These are phyloP conservation scores for Pyrenophora seminiperda DNA, from an alignment of 2,329 filamentous ascomycete genomes.

Conservation along the genomic window DNA sequence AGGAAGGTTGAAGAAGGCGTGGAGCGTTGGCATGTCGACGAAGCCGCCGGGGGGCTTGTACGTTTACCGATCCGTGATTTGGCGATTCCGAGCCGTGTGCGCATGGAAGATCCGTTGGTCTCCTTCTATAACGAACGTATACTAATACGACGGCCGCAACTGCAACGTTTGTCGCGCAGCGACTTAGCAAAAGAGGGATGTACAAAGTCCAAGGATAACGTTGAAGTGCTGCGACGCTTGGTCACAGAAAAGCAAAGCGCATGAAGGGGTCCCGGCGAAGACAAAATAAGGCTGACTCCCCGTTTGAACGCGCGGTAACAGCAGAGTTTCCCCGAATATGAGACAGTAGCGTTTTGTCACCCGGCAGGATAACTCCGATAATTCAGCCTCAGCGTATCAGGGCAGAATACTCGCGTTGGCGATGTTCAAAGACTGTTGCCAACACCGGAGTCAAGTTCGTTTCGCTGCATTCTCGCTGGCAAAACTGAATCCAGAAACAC, in stretches of 20 bases:
- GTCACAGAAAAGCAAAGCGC: conserved; percentile 7
- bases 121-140: conserved; percentile 2
- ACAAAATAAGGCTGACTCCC: conserved; percentile 7
- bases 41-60: conserved; percentile 3
- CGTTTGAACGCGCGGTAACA: conserved; percentile 10
- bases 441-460: too few species aligned
- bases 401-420: too few species aligned
- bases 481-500: neutral
- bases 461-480: neutral
- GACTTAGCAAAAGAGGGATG: conserved; percentile 2
- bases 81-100: neutral
- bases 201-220: conserved; percentile 4
- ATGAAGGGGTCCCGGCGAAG: conserved; percentile 5
- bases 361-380: too few species aligned
- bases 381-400: too few species aligned
- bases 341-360: conserved; percentile 12
- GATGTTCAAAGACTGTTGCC: too few species aligned
- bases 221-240: neutral
- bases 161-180: neutral
- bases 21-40: conserved; percentile 30
- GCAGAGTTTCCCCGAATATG: conserved; percentile 4
- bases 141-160: neutral
- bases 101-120: conserved; percentile 12
- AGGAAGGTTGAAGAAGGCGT: conserved; percentile 28
- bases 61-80: conserved; percentile 6